Percentiles rank a stretch among this genome's conserved stretches.
Evolutionary conservation across 2,329 filamentous ascomycete genomes (phyloP).

Genomic region (Fusarium sp.): DNA sequence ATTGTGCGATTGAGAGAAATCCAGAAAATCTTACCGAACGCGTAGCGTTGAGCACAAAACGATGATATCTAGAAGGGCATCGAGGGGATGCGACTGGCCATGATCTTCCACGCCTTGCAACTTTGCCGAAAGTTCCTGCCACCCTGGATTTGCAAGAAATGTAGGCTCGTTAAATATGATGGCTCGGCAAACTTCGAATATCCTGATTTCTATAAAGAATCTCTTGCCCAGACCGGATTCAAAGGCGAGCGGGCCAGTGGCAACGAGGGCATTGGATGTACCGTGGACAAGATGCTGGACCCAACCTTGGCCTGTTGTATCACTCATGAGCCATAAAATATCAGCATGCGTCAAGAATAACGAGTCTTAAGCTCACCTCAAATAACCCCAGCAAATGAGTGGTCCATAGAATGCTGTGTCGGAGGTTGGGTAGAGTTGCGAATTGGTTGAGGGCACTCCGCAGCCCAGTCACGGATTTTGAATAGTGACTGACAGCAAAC

Average conservation of each 20-base stretch:
- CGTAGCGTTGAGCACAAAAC: constrained; percentile 47
- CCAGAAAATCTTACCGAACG: constrained; percentile 19
- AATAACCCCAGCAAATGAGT: constrained; percentile 50
- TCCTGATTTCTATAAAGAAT: constrained; percentile 47
- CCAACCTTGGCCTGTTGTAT: constrained; percentile 48
- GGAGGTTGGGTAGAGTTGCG: not conserved
- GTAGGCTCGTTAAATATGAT: constrained; percentile 47
- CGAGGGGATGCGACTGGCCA: not conserved
- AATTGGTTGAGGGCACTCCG: constrained; percentile 27
- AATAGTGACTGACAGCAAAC: constrained; percentile 43
- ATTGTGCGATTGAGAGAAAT: fast-evolving
- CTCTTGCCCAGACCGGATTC: constrained; percentile 32
- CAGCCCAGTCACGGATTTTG: constrained; percentile 41
- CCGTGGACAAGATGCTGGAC: constrained; percentile 51
- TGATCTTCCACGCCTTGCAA: not conserved
- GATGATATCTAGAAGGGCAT: constrained; percentile 47
- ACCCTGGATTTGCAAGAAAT: constrained; percentile 41
- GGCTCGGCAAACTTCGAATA: constrained; percentile 49
- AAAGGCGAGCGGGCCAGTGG: constrained; percentile 43
- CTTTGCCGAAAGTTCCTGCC: constrained; percentile 25
- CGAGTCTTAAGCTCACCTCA: constrained; percentile 40
- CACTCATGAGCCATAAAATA: constrained; percentile 46
- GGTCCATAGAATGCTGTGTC: constrained; percentile 46
- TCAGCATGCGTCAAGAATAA: not conserved
- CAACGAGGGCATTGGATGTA: constrained; percentile 47